A percentile compares a stretch with the other conserved stretches of the same genome.
Conservation (phyloP, 2,329 filamentous ascomycete species). For the Colletotrichum destructivum region DNA sequence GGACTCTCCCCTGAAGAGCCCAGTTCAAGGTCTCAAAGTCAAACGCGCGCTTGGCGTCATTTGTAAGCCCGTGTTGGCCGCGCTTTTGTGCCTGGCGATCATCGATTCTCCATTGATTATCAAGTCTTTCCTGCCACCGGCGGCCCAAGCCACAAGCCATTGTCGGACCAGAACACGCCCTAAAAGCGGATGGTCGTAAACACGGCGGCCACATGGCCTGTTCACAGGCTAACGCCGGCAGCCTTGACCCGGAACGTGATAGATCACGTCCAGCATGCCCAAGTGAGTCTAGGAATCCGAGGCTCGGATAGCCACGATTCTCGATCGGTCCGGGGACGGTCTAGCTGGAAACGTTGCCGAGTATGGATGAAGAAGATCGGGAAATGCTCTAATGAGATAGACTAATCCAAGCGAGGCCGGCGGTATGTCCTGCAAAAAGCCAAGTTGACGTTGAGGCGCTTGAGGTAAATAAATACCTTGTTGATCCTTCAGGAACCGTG, state of each 20-base stretch:
- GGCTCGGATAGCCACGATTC: background rate
- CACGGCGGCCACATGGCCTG: background rate
- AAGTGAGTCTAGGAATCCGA: background rate
- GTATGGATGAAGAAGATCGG: background rate
- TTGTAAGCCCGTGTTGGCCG: background rate
- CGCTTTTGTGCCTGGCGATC: conserved; percentile 13
- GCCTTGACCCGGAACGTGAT: background rate
- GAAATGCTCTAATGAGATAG: background rate
- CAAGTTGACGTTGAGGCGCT: background rate
- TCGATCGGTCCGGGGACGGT: background rate
- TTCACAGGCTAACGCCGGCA: conserved; percentile 7
- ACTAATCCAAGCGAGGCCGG: background rate
- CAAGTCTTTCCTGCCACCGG: background rate
- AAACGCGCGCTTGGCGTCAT: no score
- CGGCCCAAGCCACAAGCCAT: conserved; percentile 12
- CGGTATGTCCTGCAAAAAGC: background rate
- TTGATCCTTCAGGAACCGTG: background rate
- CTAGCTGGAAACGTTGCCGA: background rate
- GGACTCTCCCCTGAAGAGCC: background rate
- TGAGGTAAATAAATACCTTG: background rate
- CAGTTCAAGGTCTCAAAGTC: no score
- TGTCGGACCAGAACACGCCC: background rate
- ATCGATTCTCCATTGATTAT: background rate
- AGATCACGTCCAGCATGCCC: background rate
- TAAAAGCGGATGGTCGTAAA: conserved; percentile 9